Evolutionary conservation across 169 alveolate species (phyloP).

Genomic region (Besnoitia besnoiti): DNA sequence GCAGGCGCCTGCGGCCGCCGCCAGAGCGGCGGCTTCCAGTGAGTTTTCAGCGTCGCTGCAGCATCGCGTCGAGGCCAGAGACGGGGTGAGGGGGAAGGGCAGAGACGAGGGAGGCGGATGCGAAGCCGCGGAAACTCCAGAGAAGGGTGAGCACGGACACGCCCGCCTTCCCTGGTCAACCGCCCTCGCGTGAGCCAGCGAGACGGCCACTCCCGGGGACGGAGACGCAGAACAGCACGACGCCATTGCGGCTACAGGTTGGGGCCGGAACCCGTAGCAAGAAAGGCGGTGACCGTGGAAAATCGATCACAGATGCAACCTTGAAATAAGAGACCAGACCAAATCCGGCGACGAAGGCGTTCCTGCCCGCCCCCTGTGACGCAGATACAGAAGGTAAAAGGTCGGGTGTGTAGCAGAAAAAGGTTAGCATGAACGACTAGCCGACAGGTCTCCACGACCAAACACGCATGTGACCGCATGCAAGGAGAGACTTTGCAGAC

Average conservation of each 20-base stretch:
- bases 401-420: too few species aligned
- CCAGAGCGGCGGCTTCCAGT: background rate
- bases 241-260: background rate
- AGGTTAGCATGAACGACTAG: too few species aligned
- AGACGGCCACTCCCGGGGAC: background rate
- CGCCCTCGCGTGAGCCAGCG: background rate
- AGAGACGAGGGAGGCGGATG: background rate
- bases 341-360: too few species aligned
- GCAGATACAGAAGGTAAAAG: too few species aligned
- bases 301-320: too few species aligned
- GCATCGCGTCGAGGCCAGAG: conserved; percentile 19
- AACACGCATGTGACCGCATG: too few species aligned
- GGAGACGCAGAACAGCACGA: background rate
- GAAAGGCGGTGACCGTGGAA: too few species aligned
- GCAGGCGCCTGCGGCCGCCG: background rate
- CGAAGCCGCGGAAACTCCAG: background rate
- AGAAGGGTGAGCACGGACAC: background rate
- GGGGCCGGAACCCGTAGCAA: background rate
- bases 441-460: too few species aligned
- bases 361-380: too few species aligned
- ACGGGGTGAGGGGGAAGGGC: background rate
- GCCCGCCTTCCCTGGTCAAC: background rate
- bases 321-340: too few species aligned
- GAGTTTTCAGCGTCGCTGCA: conserved; percentile 32
- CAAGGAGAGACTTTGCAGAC: too few species aligned